A percentile compares a stretch with the other conserved stretches of the same genome.
These are phyloP conservation scores for Tillandsia leiboldiana DNA, from an alignment of 176 grass and related monocot species.

Conservation along the genomic window DNA sequence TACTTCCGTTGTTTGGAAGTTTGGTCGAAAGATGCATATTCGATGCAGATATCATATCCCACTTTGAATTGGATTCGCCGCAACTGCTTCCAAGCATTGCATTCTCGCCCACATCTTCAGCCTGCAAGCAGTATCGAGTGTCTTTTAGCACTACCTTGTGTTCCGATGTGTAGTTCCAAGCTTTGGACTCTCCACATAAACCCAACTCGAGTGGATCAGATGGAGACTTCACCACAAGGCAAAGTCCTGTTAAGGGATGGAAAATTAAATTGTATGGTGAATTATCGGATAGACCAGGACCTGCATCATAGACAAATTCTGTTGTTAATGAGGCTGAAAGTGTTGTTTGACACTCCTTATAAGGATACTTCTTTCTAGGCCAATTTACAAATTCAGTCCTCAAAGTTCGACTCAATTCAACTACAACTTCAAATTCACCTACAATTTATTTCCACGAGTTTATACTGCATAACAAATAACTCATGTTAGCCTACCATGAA, in stretches of 20 bases:
- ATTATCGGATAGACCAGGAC: conserved; percentile 57
- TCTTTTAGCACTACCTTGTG: conserved; percentile 34
- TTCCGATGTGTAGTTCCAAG: conserved; percentile 66
- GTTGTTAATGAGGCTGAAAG: conserved; percentile 3
- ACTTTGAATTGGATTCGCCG: conserved; percentile 47
- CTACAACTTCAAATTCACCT: too few species aligned
- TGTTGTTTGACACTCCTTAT: neutral
- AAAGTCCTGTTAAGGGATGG: conserved; percentile 71
- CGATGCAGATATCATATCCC: conserved; percentile 66
- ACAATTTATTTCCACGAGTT: too few species aligned
- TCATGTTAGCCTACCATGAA: too few species aligned
- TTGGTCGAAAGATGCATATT: conserved; percentile 65
- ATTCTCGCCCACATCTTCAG: conserved; percentile 26
- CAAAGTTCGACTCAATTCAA: too few species aligned
- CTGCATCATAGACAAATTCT: conserved; percentile 30
- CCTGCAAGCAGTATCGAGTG: conserved; percentile 52
- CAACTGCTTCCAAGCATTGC: conserved; percentile 40
- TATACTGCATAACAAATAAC: too few species aligned
- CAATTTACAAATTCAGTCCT: too few species aligned
- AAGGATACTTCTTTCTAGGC: neutral
- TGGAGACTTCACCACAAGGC: conserved; percentile 40
- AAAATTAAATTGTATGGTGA: conserved; percentile 53
- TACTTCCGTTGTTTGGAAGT: conserved; percentile 40
- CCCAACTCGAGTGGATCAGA: conserved; percentile 47
- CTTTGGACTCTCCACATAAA: conserved; percentile 41